Base-by-base conservation (phyloP, 1,139 yeast species). In the Lodderomyces jiufengensis region DNA sequence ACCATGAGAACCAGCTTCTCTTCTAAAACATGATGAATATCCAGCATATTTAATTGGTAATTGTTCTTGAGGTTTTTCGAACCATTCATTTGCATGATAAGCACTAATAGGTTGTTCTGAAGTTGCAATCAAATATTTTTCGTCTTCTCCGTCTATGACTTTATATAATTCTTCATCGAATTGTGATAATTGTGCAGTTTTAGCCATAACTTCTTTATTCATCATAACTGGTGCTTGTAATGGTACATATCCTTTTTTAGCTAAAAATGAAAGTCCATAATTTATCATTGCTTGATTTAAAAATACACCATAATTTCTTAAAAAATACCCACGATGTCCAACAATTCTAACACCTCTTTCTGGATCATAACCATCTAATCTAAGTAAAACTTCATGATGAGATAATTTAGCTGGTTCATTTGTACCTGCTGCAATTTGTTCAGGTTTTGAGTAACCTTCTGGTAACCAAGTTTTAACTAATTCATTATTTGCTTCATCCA, bases 1-100 rank as follows among this genome's bases (percentile, higher is more conserved):
- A 64, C 99, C 99, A 58, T 92, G 97, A 46, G 96, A 83, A 50
- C 99, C 99, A 42, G 99, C 98, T 72, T 92, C 99, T 70, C 98
- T 86, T 68, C 99, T 84, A 80, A 92, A 92, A 79, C 98, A 92
- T 36, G 96, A 84, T 23, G 97, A 88, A 72, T 83, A 92, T 52
- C 99, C 99, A 36, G 96, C 99, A 57, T 92, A 92, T 66, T 86
- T 80, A 48, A 87, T 78, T 44, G 99, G 99, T 54, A 92, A 76
- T 72, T 92, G 98, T 66, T 90, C 97, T 45, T 83, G 80, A 43
- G 99, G 98, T 52, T 86, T 82, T 67, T 94, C 98, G 55, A 92
- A 94, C 99, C 98, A 94, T 70, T 92, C 99, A 55, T 84, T 84
- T 36, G 97, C 82, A 69, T 92, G 99, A 69, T 84, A 90, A 22